Percentiles rank a stretch among this genome's conserved stretches.
These are phyloP conservation scores for Coemansia sp. DNA, from an alignment of 192 early-diverging fungal species.

Conservation along the genomic window DNA sequence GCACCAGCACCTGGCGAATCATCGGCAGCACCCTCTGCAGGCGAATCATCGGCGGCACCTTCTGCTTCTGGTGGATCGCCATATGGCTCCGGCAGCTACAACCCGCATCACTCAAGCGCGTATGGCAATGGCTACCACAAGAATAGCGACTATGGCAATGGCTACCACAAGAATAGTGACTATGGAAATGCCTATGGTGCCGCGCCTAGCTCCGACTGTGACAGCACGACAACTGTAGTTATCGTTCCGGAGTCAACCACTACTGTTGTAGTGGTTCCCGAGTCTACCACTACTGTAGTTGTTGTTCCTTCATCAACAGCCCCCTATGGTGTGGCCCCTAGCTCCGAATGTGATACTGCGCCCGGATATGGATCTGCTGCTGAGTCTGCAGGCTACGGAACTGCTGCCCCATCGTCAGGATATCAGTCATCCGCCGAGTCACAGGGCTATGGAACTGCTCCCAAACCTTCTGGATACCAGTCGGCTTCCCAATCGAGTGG, in stretches of 20 bases:
- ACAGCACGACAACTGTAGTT: constrained; percentile 9
- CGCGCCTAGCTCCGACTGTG: constrained; percentile 7
- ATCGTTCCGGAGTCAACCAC: constrained; percentile 11
- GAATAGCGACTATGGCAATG: constrained; percentile 10
- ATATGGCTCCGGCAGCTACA: not conserved
- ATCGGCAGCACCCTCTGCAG: constrained; percentile 6
- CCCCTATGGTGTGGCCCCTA: constrained; percentile 1
- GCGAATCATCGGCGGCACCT: not conserved
- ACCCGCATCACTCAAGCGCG: constrained; percentile 8
- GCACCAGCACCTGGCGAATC: constrained; percentile 3
- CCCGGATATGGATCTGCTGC: not conserved
- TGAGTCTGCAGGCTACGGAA: not conserved
- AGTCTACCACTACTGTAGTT: constrained; percentile 23
- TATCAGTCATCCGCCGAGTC: constrained; percentile 8
- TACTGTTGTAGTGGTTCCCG: not conserved
- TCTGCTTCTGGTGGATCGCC: constrained; percentile 6
- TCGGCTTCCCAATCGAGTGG: not conserved
- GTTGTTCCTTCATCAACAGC: constrained; percentile 17
- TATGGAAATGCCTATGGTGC: not conserved
- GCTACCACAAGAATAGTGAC: not conserved
- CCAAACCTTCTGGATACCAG: not conserved
- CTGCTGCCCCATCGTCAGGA: constrained; percentile 1
- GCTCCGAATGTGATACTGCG: not conserved
- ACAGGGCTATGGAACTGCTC: not conserved
- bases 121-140: not conserved